These are phyloP conservation scores for Auriculariales sp. DNA, from an alignment of 768 basidiomycete species.

Conservation along the genomic window DNA sequence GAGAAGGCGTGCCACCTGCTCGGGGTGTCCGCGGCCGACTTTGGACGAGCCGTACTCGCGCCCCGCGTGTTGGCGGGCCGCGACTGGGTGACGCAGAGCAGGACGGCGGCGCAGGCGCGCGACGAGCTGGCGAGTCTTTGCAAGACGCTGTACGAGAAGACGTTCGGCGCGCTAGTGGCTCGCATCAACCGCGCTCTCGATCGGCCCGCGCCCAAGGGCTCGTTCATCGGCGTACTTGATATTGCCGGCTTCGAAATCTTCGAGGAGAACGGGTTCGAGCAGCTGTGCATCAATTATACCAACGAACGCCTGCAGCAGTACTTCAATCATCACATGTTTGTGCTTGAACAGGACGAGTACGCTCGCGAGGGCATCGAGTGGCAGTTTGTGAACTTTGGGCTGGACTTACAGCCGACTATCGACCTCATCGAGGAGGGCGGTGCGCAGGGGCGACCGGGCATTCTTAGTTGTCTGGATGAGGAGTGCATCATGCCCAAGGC, in stretches of 20 bases:
- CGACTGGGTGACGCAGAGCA: constrained; percentile 91
- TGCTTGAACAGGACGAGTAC: constrained; percentile 98
- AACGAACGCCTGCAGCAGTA: constrained; percentile 98
- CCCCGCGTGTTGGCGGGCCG: constrained; percentile 88
- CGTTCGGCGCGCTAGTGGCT: constrained; percentile 86
- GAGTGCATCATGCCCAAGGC: constrained; percentile 99
- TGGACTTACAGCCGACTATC: constrained; percentile 95
- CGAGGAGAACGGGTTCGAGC: constrained; percentile 89
- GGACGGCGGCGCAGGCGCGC: constrained; percentile 80
- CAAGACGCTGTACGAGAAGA: constrained; percentile 96
- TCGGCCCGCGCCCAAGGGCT: constrained; percentile 70
- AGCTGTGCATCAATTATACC: constrained; percentile 95
- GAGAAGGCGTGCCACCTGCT: constrained; percentile 73
- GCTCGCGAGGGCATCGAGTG: constrained; percentile 94
- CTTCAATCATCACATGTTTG: constrained; percentile 99
- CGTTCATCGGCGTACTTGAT: constrained; percentile 96
- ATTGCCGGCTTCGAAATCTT: constrained; percentile 98
- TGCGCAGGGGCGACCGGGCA: constrained; percentile 63
- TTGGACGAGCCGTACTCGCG: constrained; percentile 74
- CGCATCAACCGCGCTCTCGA: constrained; percentile 90
- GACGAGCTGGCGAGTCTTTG: constrained; percentile 85
- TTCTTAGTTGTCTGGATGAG: constrained; percentile 87
- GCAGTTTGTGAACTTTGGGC: constrained; percentile 96
- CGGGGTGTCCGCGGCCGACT: constrained; percentile 76
- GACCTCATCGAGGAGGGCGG: constrained; percentile 85